Evolutionary conservation across 2,329 filamentous ascomycete species (phyloP).

Genomic region (Trichoderma simmonsii): DNA sequence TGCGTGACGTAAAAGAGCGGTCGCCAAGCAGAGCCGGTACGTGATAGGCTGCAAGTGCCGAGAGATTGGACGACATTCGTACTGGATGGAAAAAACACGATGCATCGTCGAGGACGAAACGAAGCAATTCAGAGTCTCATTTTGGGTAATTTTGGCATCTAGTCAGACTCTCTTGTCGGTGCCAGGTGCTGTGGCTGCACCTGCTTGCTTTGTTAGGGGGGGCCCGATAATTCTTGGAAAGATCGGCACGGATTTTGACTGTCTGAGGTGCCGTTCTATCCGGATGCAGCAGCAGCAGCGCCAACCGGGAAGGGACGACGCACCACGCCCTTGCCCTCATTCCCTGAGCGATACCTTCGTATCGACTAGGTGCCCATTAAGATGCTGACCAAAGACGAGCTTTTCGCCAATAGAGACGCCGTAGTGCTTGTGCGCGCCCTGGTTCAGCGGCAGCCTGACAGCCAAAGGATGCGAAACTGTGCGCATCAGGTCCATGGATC

Average conservation of each 20-base stretch:
- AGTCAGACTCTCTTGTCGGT: background rate
- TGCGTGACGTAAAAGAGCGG: conserved; percentile 1
- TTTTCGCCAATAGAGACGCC: background rate
- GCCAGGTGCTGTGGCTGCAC: background rate
- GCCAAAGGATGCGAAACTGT: background rate
- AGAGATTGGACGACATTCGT: background rate
- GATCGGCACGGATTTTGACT: conserved; percentile 12
- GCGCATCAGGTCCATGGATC: background rate
- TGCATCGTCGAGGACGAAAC: background rate
- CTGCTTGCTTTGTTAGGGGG: background rate
- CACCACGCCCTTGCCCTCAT: conserved; percentile 9
- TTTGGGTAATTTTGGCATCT: background rate
- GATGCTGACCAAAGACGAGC: background rate
- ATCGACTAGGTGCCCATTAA: background rate
- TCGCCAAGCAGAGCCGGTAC: conserved; percentile 1
- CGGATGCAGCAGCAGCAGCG: conserved; percentile 15
- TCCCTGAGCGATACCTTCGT: background rate
- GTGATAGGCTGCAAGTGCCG: conserved; percentile 12
- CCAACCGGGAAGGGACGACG: conserved; percentile 5
- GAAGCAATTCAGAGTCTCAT: background rate
- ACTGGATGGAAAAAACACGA: background rate
- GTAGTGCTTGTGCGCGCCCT: background rate
- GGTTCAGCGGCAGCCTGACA: background rate
- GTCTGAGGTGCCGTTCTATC: conserved; percentile 17
- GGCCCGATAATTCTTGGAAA: background rate